Evolutionary conservation across 129 eudicot species (phyloP).

Genomic region (Rutidosis leptorrhynchoides): DNA sequence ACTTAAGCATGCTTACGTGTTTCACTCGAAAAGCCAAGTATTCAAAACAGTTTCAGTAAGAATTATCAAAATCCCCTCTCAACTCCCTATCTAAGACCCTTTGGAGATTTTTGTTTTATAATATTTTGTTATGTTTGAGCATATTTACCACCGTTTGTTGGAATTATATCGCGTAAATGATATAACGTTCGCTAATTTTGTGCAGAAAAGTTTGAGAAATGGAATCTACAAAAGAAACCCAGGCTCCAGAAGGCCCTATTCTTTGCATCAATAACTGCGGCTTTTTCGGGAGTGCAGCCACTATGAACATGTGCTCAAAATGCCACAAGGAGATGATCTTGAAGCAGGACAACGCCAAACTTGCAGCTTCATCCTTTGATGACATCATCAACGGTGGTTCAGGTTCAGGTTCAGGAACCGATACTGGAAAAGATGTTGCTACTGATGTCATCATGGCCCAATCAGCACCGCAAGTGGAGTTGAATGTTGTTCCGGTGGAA

Average conservation of each 20-base stretch:
- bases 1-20: background rate
- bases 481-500: slow-evolving; percentile 30
- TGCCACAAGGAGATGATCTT: slow-evolving; percentile 67
- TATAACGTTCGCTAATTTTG: background rate
- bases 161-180: too few relatives aligned
- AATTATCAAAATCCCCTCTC: too few relatives aligned
- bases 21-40: too few relatives aligned
- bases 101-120: too few relatives aligned
- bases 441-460: slow-evolving; percentile 33
- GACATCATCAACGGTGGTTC: slow-evolving; percentile 48
- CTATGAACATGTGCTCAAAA: slow-evolving; percentile 81
- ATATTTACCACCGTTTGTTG: too few relatives aligned
- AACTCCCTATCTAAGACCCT: too few relatives aligned
- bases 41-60: too few relatives aligned
- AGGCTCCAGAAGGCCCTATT: slow-evolving; percentile 64
- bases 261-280: slow-evolving; percentile 73
- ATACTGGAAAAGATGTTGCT: slow-evolving; percentile 26
- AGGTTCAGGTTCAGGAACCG: slow-evolving; percentile 39
- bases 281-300: slow-evolving; percentile 67
- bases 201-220: slow-evolving; percentile 33
- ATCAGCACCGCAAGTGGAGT: slow-evolving; percentile 29
- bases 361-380: slow-evolving; percentile 68
- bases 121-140: too few relatives aligned
- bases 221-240: slow-evolving; percentile 67
- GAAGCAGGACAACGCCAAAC: slow-evolving; percentile 63